Evolutionary conservation across 148 eudicot genomes (phyloP), one percentile per base, ranked within the genome.

Genomic region (Fagopyrum homotropicum): DNA sequence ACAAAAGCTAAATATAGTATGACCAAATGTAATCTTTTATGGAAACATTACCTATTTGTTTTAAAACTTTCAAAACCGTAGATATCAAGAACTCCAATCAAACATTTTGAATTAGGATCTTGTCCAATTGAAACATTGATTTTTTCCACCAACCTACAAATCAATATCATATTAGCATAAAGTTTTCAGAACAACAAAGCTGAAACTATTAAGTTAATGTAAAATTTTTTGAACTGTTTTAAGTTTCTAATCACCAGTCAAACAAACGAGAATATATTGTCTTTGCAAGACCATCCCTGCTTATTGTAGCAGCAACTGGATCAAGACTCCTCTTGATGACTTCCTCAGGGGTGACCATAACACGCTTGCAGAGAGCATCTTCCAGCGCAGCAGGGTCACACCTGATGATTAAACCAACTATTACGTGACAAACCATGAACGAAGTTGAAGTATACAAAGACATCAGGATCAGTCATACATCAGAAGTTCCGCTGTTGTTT

Each of bases 11-110:
- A 72, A 57, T 73, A n/a, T 16, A 48, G 19, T 7, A 19, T 22
- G 71, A 48, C 10, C 35, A 11, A 44, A 10, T 52, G 2, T 54
- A 16, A 17, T 40, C 71, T 35, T 35, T 40, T 66, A 5, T 14
- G 68, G 40, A 40, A 61, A 69, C 26, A 75, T 79, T 87, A 93
- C 98, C 98, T 93, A 74, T 93, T 93, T 74, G 75, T 75, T 82
- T 89, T 91, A 75, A 93, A 93, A 87, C 98, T 91, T 83, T 93
- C 98, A 81, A 93, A 93, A 75, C 98, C 98, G 79, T 93, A 93
- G 30, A 93, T 93, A 84, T 93, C 98, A 82, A 93, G 97, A 80
- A 93, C 94, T 75, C 98, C 98, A 56, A 93, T 93, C 79, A 91
- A 82, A 80, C 83, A 88, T 64, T 77, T 88, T 40, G 97, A 93